Evolutionary conservation across 116 monocot genomes (phyloP).

Genomic region (Trichopus zeylanicus): DNA sequence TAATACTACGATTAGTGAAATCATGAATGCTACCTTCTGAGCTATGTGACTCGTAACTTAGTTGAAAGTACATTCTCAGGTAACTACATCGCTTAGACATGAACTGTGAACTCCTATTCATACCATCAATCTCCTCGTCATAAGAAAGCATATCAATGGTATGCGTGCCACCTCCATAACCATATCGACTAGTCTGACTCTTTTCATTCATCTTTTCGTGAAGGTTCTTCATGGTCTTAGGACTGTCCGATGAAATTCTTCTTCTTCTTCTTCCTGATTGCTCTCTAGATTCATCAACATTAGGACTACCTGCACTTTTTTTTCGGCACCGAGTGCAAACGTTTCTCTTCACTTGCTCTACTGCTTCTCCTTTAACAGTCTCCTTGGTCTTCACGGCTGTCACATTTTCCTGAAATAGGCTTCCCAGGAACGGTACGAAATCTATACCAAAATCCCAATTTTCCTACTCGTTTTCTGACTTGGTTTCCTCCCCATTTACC

Average conservation of each 20-base stretch:
- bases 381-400: conserved; percentile 20
- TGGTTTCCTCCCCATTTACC: conserved; percentile 21
- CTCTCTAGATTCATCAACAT: conserved; percentile 10
- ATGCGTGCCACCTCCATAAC: conserved; percentile 8
- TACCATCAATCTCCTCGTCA: conserved; percentile 26
- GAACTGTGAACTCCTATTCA: conserved; percentile 32
- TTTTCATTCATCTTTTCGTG: neutral
- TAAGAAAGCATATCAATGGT: conserved; percentile 20
- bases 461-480: conserved; percentile 39
- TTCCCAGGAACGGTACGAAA: conserved; percentile 30
- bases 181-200: neutral
- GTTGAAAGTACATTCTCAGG: conserved; percentile 30
- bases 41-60: conserved; percentile 7
- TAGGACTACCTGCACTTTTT: conserved; percentile 6
- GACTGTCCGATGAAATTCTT: neutral
- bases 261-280: conserved; percentile 3
- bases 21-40: conserved; percentile 8
- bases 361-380: conserved; percentile 16
- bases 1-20: conserved; percentile 1
- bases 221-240: conserved; percentile 1
- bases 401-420: conserved; percentile 30
- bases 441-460: conserved; percentile 28
- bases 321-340: neutral
- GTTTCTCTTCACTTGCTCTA: conserved; percentile 14
- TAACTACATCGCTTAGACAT: conserved; percentile 22